Percentiles rank a stretch among this genome's conserved stretches.
Conservation (phyloP, 441 rosid genomes). For the Cnidoscolus chayamansa region DNA sequence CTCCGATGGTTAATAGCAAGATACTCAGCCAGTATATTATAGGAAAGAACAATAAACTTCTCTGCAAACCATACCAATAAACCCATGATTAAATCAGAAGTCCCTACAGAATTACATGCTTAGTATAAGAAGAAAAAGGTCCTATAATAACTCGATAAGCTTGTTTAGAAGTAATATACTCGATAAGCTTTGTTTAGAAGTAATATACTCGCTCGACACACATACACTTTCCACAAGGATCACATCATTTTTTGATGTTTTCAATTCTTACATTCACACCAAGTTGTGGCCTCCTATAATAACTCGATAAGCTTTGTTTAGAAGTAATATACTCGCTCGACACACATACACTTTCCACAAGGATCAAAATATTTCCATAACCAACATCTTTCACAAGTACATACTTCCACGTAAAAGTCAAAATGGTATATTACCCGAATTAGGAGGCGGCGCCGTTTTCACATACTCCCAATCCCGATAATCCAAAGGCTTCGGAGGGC, state of each 20-base stretch:
- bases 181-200: background rate
- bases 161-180: no score
- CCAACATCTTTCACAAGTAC: background rate
- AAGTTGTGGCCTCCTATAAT: background rate
- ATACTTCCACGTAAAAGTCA: background rate
- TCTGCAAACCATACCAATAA: constrained; percentile 44
- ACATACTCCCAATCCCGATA: constrained; percentile 74
- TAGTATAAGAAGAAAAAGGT: background rate
- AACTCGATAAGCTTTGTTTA: background rate
- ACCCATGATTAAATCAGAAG: background rate
- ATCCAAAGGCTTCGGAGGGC: constrained; percentile 52
- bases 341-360: background rate
- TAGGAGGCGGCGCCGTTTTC: constrained; percentile 44
- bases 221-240: no score
- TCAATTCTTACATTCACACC: background rate
- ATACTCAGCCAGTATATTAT: constrained; percentile 90
- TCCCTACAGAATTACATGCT: no score
- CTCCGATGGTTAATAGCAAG: constrained; percentile 72
- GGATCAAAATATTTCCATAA: background rate
- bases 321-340: background rate
- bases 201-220: background rate
- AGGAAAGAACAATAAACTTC: constrained; percentile 67
- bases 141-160: background rate
- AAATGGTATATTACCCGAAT: constrained; percentile 43
- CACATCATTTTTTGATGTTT: no score